A percentile compares a stretch with the other conserved stretches of the same genome.
phyloP scores from a whole-genome alignment of 2,329 filamentous ascomycete species.

The Botrytis porri region DNA sequence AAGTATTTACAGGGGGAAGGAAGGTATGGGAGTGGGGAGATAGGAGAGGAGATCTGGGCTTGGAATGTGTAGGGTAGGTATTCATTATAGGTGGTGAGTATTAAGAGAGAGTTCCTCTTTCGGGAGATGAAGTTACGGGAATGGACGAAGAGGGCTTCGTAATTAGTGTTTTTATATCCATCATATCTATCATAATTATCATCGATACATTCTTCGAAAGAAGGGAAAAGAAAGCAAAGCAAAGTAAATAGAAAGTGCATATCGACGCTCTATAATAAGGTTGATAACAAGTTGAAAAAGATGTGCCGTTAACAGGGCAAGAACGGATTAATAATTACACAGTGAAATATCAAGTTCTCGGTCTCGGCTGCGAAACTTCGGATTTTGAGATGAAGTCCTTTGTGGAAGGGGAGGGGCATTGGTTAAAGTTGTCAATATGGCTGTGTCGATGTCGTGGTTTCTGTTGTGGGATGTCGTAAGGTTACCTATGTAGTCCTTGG shows the following conservation, averaged over 20 bases:
- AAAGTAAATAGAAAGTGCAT: background rate
- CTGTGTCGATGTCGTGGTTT: background rate
- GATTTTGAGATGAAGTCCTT: background rate
- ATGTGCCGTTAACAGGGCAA: background rate
- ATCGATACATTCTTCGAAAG: background rate
- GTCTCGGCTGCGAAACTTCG: background rate
- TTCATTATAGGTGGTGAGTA: background rate
- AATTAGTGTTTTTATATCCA: background rate
- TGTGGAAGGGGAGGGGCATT: background rate
- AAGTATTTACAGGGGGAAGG: background rate
- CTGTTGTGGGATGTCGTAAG: background rate
- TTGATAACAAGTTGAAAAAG: background rate
- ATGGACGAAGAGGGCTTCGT: background rate
- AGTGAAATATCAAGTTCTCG: background rate
- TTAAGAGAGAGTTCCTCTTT: background rate
- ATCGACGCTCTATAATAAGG: too few species aligned
- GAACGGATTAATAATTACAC: too few species aligned
- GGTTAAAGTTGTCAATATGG: background rate
- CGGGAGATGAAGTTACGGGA: background rate
- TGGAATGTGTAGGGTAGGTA: too few species aligned
- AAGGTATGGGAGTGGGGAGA: background rate
- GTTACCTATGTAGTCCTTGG: background rate
- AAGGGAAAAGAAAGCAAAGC: rapidly evolving
- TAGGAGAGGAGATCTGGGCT: background rate
- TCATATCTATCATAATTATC: background rate